phyloP scores from a whole-genome alignment of 768 basidiomycete genomes.

The Tephrocybe sp. region DNA sequence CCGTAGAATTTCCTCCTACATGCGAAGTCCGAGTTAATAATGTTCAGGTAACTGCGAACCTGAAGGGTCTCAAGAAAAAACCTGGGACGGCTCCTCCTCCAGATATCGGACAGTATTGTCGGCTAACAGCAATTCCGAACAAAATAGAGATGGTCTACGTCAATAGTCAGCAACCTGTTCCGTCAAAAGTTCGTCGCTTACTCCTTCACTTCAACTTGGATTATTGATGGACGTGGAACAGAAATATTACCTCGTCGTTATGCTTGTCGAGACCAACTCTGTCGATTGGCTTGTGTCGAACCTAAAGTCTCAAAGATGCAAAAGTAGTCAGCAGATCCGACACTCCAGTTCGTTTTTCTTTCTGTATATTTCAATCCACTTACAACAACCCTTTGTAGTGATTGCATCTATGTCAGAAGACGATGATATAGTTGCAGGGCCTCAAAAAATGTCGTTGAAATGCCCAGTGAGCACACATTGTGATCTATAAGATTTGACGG shows the following conservation, averaged over 20 bases:
- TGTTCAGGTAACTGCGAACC: constrained; percentile 62
- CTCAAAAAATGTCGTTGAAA: constrained; percentile 87
- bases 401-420: constrained; percentile 59
- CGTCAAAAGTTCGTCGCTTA: constrained; percentile 56
- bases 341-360: constrained; percentile 53
- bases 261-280: constrained; percentile 76
- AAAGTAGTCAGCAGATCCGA: constrained; percentile 59
- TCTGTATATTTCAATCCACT: background rate
- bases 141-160: constrained; percentile 87
- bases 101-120: constrained; percentile 49
- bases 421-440: constrained; percentile 89
- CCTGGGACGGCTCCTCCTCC: constrained; percentile 93
- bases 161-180: constrained; percentile 77
- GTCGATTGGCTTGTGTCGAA: constrained; percentile 69
- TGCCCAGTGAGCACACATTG: constrained; percentile 70
- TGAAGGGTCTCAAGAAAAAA: constrained; percentile 94
- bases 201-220: background rate
- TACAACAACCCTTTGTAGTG: constrained; percentile 46
- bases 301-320: constrained; percentile 66
- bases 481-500: background rate
- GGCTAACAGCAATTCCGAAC: constrained; percentile 46
- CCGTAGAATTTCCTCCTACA: constrained; percentile 87
- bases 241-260: constrained; percentile 86
- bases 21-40: constrained; percentile 89
- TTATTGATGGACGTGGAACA: constrained; percentile 26